Conservation (phyloP, 2,329 filamentous ascomycete species). For the Arthrobotrys sinensis region DNA sequence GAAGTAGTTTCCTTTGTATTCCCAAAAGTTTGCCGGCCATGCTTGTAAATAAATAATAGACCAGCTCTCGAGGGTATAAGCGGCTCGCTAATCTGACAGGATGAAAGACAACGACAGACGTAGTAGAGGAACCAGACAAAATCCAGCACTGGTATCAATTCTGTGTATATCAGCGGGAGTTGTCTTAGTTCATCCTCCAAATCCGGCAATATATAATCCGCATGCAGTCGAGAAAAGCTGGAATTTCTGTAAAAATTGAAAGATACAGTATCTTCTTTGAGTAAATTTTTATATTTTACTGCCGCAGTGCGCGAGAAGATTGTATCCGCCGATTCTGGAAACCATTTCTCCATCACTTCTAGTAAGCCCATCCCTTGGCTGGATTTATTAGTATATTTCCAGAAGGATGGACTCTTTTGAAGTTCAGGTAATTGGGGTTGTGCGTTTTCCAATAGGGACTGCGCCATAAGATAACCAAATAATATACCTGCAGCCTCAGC, state of each 20-base stretch:
- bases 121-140: conserved; percentile 17
- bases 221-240: too few relatives aligned
- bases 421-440: too few relatives aligned
- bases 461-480: not conserved
- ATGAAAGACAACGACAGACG: not conserved
- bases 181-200: too few relatives aligned
- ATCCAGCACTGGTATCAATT: not conserved
- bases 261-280: not conserved
- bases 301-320: not conserved
- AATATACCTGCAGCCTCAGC: not conserved
- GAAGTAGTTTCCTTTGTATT: too few relatives aligned
- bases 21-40: not conserved
- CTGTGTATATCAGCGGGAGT: too few relatives aligned
- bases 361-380: conserved; percentile 8
- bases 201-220: too few relatives aligned
- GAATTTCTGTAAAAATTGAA: too few relatives aligned
- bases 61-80: conserved; percentile 20
- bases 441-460: not conserved
- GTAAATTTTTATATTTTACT: not conserved
- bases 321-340: conserved; percentile 9
- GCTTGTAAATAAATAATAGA: not conserved
- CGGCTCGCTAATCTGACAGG: not conserved
- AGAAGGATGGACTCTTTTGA: not conserved
- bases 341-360: not conserved
- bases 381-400: not conserved